A percentile compares a stretch with the other conserved stretches of the same genome.
Evolutionary conservation across 2,329 filamentous ascomycete genomes (phyloP).

Genomic region (Cercospora zeae-maydis): DNA sequence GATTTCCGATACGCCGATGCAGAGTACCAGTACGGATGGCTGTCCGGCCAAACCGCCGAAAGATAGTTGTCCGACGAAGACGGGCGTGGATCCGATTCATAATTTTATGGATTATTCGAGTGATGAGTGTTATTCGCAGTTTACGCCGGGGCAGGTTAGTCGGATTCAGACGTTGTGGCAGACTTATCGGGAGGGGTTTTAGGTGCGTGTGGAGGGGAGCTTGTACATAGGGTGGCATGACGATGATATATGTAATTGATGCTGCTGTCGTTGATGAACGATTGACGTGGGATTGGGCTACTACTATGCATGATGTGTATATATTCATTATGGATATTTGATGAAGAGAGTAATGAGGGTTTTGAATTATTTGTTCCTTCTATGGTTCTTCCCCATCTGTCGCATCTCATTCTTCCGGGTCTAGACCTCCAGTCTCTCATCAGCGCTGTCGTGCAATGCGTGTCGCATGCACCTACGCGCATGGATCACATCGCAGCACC

Average conservation of each 20-base stretch:
- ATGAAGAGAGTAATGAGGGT: not conserved
- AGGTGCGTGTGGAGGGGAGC: not conserved
- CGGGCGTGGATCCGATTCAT: slow-evolving; percentile 51
- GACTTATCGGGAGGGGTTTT: slow-evolving; percentile 39
- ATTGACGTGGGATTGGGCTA: not conserved
- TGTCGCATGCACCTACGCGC: not conserved
- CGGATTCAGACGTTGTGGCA: slow-evolving; percentile 54
- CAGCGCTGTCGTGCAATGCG: not conserved
- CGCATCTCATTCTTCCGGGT: no score
- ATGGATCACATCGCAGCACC: not conserved
- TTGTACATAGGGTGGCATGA: not conserved
- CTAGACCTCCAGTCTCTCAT: not conserved
- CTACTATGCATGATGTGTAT: not conserved
- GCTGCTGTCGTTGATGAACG: not conserved
- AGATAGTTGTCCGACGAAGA: slow-evolving; percentile 49
- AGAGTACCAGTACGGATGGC: slow-evolving; percentile 50
- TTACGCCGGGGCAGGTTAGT: slow-evolving; percentile 49
- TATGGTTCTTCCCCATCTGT: not conserved
- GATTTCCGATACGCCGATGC: slow-evolving; percentile 44
- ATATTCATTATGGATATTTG: not conserved
- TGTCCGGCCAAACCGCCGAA: slow-evolving; percentile 51
- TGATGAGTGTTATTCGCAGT: slow-evolving; percentile 54
- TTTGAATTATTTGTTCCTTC: not conserved
- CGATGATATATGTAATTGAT: not conserved
- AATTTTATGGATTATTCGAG: slow-evolving; percentile 61